Conservation (phyloP, 1,139 yeast species). For the Debaryomyces sp. region DNA sequence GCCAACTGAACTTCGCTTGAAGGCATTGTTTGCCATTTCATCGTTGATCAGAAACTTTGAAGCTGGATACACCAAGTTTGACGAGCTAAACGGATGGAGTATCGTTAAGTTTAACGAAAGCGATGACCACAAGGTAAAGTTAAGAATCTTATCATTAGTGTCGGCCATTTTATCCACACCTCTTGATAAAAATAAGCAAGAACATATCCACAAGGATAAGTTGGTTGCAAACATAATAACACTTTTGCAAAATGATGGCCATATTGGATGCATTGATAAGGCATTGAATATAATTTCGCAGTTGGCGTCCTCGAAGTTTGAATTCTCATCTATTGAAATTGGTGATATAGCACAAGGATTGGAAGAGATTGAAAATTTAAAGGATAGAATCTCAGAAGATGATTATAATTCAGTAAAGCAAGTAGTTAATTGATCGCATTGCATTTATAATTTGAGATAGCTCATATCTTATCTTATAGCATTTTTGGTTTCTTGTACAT, state of each 20-base stretch:
- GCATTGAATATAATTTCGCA: constrained; percentile 55
- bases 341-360: constrained; percentile 42
- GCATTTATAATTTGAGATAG: constrained; percentile 1
- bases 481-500: constrained; percentile 4
- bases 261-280: constrained; percentile 62
- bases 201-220: constrained; percentile 43
- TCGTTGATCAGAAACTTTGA: constrained; percentile 73
- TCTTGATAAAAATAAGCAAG: constrained; percentile 38
- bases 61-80: constrained; percentile 58
- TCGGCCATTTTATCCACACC: constrained; percentile 61
- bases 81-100: constrained; percentile 65
- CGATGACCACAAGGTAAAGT: constrained; percentile 41
- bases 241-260: constrained; percentile 40
- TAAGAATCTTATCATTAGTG: constrained; percentile 59
- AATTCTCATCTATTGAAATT: constrained; percentile 53
- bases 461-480: not conserved
- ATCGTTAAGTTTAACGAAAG: constrained; percentile 21
- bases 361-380: constrained; percentile 40
- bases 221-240: constrained; percentile 41
- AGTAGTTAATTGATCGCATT: constrained; percentile 10
- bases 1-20: constrained; percentile 47
- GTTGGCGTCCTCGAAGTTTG: constrained; percentile 46
- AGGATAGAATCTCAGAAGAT: constrained; percentile 54
- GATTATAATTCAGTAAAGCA: constrained; percentile 55
- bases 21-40: constrained; percentile 78